These are phyloP conservation scores for Trichoderma sp. DNA, from an alignment of 2,329 filamentous ascomycete species.

Conservation along the genomic window DNA sequence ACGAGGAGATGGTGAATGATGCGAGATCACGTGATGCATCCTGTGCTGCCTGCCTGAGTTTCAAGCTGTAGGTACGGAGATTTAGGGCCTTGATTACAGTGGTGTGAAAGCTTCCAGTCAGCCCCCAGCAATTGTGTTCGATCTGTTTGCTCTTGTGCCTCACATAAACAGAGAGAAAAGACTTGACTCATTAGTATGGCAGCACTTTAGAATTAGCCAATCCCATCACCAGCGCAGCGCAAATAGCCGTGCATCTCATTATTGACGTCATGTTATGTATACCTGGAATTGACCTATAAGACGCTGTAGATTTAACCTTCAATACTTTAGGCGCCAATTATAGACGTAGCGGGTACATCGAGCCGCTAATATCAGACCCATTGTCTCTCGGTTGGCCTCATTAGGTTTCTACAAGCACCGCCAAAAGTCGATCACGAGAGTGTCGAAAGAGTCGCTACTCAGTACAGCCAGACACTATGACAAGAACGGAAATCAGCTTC, in stretches of 20 bases:
- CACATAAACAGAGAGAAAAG: background rate
- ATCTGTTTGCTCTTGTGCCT: background rate
- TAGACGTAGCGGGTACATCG: background rate
- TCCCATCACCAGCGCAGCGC: background rate
- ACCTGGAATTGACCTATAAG: background rate
- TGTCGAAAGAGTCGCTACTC: background rate
- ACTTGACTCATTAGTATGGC: too few relatives aligned
- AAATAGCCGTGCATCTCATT: background rate
- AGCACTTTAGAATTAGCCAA: background rate
- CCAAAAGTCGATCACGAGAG: background rate
- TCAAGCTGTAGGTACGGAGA: background rate
- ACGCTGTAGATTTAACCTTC: background rate
- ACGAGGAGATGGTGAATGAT: background rate
- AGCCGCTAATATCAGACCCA: background rate
- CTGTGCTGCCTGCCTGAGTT: background rate
- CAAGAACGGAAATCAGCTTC: background rate
- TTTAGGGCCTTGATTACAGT: background rate
- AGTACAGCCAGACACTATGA: background rate
- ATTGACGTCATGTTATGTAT: background rate
- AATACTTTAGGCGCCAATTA: background rate
- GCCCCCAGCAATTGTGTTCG: background rate
- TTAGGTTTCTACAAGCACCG: background rate
- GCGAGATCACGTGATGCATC: conserved; percentile 2
- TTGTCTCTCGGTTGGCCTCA: background rate
- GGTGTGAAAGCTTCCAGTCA: background rate